Evolutionary conservation across 202 grass and related monocot species (phyloP).

Genomic region (Zoysia matrella): DNA sequence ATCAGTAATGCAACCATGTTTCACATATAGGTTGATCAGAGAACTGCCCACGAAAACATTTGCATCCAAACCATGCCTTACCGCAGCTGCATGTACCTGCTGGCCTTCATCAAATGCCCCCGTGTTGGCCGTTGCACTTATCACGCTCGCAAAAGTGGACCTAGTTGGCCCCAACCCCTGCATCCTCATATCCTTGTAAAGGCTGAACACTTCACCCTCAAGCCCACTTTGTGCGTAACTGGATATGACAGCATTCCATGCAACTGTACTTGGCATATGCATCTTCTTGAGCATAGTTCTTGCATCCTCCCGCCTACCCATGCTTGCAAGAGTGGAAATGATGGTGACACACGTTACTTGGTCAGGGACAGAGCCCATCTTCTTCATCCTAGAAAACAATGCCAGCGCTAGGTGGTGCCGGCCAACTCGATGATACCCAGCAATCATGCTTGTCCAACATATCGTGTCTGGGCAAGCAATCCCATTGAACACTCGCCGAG

Average conservation of each 20-base stretch:
- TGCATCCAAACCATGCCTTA: conserved; percentile 61
- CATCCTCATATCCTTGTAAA: conserved; percentile 64
- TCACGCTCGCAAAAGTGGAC: conserved; percentile 66
- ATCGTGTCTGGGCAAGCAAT: conserved; percentile 50
- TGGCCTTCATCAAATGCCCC: conserved; percentile 44
- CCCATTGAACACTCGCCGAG: conserved; percentile 50
- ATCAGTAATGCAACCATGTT: conserved; percentile 46
- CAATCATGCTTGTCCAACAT: conserved; percentile 69
- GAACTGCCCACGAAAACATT: conserved; percentile 74
- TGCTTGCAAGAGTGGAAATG: conserved; percentile 56
- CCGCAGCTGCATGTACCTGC: conserved; percentile 54
- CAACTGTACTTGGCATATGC: conserved; percentile 38
- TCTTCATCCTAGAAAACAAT: conserved; percentile 56
- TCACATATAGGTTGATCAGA: conserved; percentile 69
- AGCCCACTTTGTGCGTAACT: conserved; percentile 43
- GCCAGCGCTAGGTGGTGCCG: conserved; percentile 40
- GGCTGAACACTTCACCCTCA: conserved; percentile 44
- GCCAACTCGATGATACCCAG: conserved; percentile 46
- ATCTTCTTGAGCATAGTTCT: conserved; percentile 46
- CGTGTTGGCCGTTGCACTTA: conserved; percentile 58
- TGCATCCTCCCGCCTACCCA: conserved; percentile 50
- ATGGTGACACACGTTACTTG: conserved; percentile 43
- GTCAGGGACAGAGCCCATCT: conserved; percentile 45
- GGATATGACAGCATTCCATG: conserved; percentile 75
- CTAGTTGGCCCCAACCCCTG: conserved; percentile 49